phyloP scores from a whole-genome alignment of 1,284 basidiomycete species.

The Cryptococcus jaspeensis region DNA sequence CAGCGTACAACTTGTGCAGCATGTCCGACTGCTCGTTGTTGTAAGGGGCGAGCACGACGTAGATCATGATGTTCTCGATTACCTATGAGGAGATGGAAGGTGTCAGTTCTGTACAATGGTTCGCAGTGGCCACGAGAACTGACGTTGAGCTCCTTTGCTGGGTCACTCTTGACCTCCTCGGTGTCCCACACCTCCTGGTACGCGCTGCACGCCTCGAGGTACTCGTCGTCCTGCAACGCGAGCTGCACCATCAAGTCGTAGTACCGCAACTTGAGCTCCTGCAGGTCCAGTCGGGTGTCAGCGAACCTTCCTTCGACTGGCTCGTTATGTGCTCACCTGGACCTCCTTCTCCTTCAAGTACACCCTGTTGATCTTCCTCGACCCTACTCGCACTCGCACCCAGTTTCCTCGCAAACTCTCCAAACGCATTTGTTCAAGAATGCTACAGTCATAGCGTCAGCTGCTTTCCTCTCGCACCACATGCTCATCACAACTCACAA shows the following conservation, averaged over 20 bases:
- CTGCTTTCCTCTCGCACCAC: neutral
- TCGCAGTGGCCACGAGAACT: conserved; percentile 34
- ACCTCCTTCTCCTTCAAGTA: conserved; percentile 87
- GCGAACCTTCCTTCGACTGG: neutral
- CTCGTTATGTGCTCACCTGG: conserved; percentile 61
- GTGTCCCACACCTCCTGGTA: conserved; percentile 98
- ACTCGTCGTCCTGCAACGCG: conserved; percentile 77
- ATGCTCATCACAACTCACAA: conserved; percentile 57
- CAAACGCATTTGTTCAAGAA: conserved; percentile 97
- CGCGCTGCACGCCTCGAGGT: conserved; percentile 91
- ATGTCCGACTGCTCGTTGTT: conserved; percentile 98
- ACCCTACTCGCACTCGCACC: conserved; percentile 86
- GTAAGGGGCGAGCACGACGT: conserved; percentile 87
- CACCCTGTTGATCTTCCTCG: conserved; percentile 90
- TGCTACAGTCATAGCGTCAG: conserved; percentile 45
- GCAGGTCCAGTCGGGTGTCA: conserved; percentile 10
- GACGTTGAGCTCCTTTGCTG: conserved; percentile 70
- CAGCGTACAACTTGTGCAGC: conserved; percentile 79
- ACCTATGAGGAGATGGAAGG: conserved; percentile 57
- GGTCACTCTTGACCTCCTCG: conserved; percentile 80
- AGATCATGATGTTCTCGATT: conserved; percentile 90
- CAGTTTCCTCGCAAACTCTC: conserved; percentile 74
- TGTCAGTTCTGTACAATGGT: conserved; percentile 3
- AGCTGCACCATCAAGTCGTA: conserved; percentile 96
- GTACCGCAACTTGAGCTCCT: conserved; percentile 95